Conservation (phyloP, 2,329 filamentous ascomycete species). For the Ophiostoma fasciatum region DNA sequence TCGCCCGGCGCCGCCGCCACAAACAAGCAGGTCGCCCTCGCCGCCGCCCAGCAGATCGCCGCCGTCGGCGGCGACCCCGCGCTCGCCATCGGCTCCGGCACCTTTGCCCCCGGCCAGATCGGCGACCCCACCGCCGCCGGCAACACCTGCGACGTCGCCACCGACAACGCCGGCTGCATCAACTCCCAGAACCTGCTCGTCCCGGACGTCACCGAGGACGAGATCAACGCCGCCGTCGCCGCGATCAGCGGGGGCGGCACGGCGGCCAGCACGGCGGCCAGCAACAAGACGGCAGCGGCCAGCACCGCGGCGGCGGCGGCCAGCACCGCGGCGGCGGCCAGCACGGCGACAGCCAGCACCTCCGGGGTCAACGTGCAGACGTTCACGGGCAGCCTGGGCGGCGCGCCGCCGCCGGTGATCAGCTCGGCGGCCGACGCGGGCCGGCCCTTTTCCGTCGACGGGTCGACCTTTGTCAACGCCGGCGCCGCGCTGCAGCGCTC, state of each 20-base stretch:
- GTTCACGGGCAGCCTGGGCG: conserved; percentile 29
- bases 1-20: conserved; percentile 32
- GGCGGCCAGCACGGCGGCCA: conserved; percentile 2
- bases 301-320: conserved; percentile 1
- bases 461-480: conserved; percentile 35
- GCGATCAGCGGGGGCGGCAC: conserved; percentile 12
- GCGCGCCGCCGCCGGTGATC: conserved; percentile 26
- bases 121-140: conserved; percentile 27
- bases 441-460: conserved; percentile 37
- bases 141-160: conserved; percentile 36
- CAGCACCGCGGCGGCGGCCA: background rate
- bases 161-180: conserved; percentile 40
- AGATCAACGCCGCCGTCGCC: conserved; percentile 36
- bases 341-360: conserved; percentile 6
- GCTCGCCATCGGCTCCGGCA: conserved; percentile 45
- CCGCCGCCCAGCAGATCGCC: conserved; percentile 43
- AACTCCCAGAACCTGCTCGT: conserved; percentile 38
- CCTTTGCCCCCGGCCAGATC: conserved; percentile 42
- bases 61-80: conserved; percentile 47
- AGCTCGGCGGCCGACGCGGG: conserved; percentile 19
- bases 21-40: conserved; percentile 47
- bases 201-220: conserved; percentile 34
- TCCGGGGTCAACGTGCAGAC: conserved; percentile 26
- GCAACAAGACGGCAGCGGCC: background rate
- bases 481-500: conserved; percentile 31